These are phyloP conservation scores for Acanthamoeba pearcei DNA, from an alignment of 208 protist species.

Conservation along the genomic window DNA sequence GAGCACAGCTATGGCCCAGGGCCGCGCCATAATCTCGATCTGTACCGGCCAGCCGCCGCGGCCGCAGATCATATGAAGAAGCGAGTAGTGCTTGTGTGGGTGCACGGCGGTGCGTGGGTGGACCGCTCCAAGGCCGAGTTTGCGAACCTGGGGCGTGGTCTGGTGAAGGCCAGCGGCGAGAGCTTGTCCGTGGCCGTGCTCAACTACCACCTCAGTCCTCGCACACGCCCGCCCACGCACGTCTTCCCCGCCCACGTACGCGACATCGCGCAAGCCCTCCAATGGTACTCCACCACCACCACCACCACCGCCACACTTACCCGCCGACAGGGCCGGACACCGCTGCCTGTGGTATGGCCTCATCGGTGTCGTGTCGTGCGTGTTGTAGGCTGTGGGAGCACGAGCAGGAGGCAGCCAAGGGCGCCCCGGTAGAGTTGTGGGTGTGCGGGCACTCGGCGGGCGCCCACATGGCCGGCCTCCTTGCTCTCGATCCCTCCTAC, in stretches of 20 bases:
- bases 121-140: constrained; percentile 38
- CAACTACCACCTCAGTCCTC: constrained; percentile 26
- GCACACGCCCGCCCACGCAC: background rate
- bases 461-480: constrained; percentile 30
- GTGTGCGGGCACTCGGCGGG: constrained; percentile 45
- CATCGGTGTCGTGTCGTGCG: background rate
- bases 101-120: constrained; percentile 62
- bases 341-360: too few relatives aligned
- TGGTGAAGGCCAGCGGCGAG: background rate
- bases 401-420: background rate
- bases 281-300: background rate
- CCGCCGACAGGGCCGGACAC: too few relatives aligned
- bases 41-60: background rate
- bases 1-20: background rate
- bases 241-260: background rate
- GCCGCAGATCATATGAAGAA: background rate
- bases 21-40: constrained; percentile 1
- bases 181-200: background rate
- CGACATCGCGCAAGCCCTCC: constrained; percentile 9
- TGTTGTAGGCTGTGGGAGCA: constrained; percentile 5
- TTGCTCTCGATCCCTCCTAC: constrained; percentile 38
- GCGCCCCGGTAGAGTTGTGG: background rate
- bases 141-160: background rate
- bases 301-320: too few relatives aligned
- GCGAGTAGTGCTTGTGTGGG: background rate